Conservation (phyloP, 441 rosid genomes). For the Hypseocharis bilobata region DNA sequence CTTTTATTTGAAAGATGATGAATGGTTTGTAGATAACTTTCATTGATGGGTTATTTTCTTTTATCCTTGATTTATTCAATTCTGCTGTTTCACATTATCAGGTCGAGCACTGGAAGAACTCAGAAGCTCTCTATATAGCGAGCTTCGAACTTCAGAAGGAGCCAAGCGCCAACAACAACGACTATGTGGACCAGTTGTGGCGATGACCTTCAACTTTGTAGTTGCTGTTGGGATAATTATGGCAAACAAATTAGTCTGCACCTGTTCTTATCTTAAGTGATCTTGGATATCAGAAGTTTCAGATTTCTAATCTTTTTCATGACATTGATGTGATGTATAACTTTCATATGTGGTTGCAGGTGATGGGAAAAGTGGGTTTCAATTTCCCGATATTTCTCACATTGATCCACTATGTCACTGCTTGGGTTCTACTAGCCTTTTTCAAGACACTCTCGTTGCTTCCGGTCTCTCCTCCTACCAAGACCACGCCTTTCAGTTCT, state of each 20-base stretch:
- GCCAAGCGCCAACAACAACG: conserved; percentile 30
- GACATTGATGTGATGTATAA: neutral
- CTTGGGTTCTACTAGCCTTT: conserved; percentile 24
- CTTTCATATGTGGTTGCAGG: conserved; percentile 11
- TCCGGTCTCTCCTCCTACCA: conserved; percentile 25
- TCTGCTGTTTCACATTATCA: neutral
- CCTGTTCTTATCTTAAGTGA: neutral
- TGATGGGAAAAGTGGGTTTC: conserved; percentile 26
- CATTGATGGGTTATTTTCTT: too few species aligned
- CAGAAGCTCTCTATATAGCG: conserved; percentile 25
- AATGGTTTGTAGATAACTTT: too few species aligned
- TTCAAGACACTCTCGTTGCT: conserved; percentile 23
- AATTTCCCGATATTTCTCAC: conserved; percentile 26
- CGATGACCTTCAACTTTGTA: conserved; percentile 25
- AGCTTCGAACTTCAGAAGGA: conserved; percentile 26
- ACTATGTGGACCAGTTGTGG: conserved; percentile 24
- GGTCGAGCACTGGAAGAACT: conserved; percentile 27
- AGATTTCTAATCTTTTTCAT: too few species aligned
- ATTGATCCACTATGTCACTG: conserved; percentile 24
- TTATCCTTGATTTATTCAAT: too few species aligned
- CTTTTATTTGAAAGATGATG: too few species aligned
- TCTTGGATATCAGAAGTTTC: neutral
- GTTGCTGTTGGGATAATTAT: conserved; percentile 28
- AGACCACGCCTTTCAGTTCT: conserved; percentile 26
- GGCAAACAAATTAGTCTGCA: conserved; percentile 21